Base-by-base conservation (phyloP, 2,329 filamentous ascomycete genomes). In the Exophiala mesophila region DNA sequence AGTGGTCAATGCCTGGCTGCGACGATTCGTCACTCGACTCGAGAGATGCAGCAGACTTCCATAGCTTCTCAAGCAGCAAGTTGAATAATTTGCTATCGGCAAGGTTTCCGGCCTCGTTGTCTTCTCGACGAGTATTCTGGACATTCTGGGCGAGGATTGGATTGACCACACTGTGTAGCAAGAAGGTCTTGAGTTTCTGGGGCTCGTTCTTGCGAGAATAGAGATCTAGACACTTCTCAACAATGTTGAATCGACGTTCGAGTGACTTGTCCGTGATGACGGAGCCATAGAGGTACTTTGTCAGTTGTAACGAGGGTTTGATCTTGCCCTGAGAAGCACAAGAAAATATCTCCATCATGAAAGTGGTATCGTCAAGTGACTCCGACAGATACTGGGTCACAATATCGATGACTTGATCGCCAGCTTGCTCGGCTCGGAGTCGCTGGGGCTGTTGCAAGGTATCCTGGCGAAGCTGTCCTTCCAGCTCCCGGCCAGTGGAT, bases 91-190 rank as follows among this genome's bases (percentile, higher is more conserved):
- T 72, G 60, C 83, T 84, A 61, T 98, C 89, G 66, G 97, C 85
- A 15, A 98, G 70, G 44, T 81, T 83, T 10, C 80, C 83, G 3
- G 74, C 76, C 52, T 73, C 73, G 28, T 74, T 71, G 29, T 69
- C 65, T 41, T 71, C 72, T 20, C 77, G 74, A 63, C 87, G 92
- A 45, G 85, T 83, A 17, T 83, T 80, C 78, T 92, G 90, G 28
- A 95, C 83, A 64, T 98, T 92, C 85, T 90, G 95, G 3, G 90
- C 89, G 41, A 99, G 78, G 28, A 97, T 94, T 0, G 92, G 94
- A 57, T 97, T 98, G 52, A 96, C 86, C 21, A 98, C 76, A 61
- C 95, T 82, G 60, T 88, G 88, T 59, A 98, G 81, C 24, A 94
- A 72, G 62, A 95, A 99, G 39, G 88, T 85, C 64, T 98, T 98